Percentiles rank a stretch among this genome's conserved stretches.
These are phyloP conservation scores for Saccharomyces hybrid DNA, from an alignment of 1,139 yeast species.

Conservation along the genomic window DNA sequence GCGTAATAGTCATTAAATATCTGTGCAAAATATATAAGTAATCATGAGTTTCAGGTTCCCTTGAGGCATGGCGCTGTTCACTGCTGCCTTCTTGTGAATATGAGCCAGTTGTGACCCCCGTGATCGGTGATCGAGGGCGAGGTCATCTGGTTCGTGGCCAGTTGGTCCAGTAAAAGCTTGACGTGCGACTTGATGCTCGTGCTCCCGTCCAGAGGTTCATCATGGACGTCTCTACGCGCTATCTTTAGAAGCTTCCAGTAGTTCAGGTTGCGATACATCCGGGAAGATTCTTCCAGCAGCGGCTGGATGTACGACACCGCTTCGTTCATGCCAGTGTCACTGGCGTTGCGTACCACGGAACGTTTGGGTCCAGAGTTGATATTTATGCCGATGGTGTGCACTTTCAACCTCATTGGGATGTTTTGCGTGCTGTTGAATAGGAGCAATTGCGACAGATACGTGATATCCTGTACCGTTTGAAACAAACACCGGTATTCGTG, in stretches of 20 bases:
- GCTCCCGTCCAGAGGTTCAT: slow-evolving; percentile 3
- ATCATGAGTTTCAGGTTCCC: background rate
- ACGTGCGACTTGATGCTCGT: slow-evolving; percentile 1
- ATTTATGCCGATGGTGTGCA: background rate
- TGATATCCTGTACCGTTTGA: background rate
- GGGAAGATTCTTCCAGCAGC: slow-evolving; percentile 18
- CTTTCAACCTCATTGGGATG: background rate
- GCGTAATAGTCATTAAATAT: background rate
- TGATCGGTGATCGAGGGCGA: slow-evolving; percentile 10
- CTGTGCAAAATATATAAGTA: background rate
- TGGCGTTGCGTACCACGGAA: background rate
- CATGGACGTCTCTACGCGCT: slow-evolving; percentile 13
- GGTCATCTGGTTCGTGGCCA: slow-evolving; percentile 13
- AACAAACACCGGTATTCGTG: background rate
- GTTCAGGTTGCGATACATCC: slow-evolving; percentile 17
- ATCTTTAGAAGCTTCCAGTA: slow-evolving; percentile 24
- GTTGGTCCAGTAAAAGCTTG: slow-evolving; percentile 8
- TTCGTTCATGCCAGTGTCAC: background rate
- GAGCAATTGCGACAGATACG: slow-evolving; percentile 2
- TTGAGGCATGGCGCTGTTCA: background rate
- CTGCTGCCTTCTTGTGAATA: slow-evolving; percentile 8
- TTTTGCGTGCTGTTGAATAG: slow-evolving; percentile 2
- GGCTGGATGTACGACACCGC: slow-evolving; percentile 14
- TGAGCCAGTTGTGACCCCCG: slow-evolving; percentile 12
- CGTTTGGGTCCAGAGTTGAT: background rate